Evolutionary conservation across 1,284 basidiomycete genomes (phyloP), one percentile per base, ranked within the genome.

Genomic region (Tilletia horrida): DNA sequence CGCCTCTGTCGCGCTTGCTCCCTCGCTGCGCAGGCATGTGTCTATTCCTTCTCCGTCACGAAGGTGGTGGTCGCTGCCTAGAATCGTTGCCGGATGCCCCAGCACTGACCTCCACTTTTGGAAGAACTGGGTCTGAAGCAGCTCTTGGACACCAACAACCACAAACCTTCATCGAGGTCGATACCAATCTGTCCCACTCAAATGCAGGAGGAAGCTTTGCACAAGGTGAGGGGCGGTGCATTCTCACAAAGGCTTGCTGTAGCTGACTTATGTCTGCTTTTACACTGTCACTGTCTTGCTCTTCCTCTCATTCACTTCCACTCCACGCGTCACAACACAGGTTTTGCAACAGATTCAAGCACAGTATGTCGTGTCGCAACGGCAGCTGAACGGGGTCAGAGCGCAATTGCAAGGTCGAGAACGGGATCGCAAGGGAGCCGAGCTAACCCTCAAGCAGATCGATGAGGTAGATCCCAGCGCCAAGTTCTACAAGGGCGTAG

Each of bases 261-360:
- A 6, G 35, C 35, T 40, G 35, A 40, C 35, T 40, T 4, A 4
- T 16, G 16, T 18, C 45, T 23, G 45, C 45, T 16, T n/a, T n/a
- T n/a, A n/a, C 45, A 23, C 45, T 6, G 6, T n/a, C 45, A n/a
- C n/a, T n/a, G n/a, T n/a, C 35, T 40, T 40, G 35, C 35, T 40
- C 35, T 11, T 40, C n/a, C n/a, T n/a, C n/a, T n/a, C n/a, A n/a
- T n/a, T n/a, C n/a, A 13, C 47, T 48, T 48, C 7, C 50, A 52
- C 27, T 27, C 50, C 31, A 9, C 27, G 13, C 50, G 27, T 52
- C 21, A 14, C 14, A 52, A 14, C 14, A 52, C 63, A 68, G 67
- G 57, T 68, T 31, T 40, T 68, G 18, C 67, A 68, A 66, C 64
- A 68, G 59, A 68, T 68, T 27, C 67, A 68, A 45, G 59, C 63